phyloP scores from a whole-genome alignment of 768 basidiomycete genomes.

The Leccinum barrowsii region DNA sequence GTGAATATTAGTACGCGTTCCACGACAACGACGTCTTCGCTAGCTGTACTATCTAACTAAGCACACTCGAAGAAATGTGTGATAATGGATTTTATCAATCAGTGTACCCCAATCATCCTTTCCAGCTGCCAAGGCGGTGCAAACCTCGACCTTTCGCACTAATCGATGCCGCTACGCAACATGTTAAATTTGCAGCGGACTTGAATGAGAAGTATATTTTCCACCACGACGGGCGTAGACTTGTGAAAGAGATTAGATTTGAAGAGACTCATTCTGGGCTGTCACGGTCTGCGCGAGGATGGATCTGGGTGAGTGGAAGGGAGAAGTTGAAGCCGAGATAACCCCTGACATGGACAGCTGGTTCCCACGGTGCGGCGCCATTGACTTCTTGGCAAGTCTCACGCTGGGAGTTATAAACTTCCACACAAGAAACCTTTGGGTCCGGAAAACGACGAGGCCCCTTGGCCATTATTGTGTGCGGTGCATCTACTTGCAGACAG shows the following conservation, averaged over 20 bases:
- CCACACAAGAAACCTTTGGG: no score
- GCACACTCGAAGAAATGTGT: neutral
- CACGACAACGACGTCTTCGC: slow-evolving; percentile 2
- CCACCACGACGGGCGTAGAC: neutral
- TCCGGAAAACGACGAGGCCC: neutral
- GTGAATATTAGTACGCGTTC: slow-evolving; percentile 15
- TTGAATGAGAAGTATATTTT: neutral
- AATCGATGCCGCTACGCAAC: neutral
- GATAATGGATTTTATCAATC: neutral
- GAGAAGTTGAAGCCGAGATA: no score
- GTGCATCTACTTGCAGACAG: neutral
- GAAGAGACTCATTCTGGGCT: neutral
- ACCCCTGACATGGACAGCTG: no score
- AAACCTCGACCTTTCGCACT: neutral
- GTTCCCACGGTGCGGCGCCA: no score
- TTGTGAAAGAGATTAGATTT: neutral
- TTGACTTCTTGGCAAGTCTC: no score
- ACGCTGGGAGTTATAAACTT: no score
- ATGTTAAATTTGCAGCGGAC: neutral
- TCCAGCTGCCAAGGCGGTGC: neutral
- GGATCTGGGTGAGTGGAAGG: no score
- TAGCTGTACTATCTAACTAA: neutral
- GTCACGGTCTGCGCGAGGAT: neutral
- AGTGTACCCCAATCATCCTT: neutral
- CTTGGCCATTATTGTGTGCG: neutral